A percentile compares a stretch with the other conserved stretches of the same genome.
phyloP scores from a whole-genome alignment of 768 basidiomycete species.

The Xerocomellus chrysenteron region DNA sequence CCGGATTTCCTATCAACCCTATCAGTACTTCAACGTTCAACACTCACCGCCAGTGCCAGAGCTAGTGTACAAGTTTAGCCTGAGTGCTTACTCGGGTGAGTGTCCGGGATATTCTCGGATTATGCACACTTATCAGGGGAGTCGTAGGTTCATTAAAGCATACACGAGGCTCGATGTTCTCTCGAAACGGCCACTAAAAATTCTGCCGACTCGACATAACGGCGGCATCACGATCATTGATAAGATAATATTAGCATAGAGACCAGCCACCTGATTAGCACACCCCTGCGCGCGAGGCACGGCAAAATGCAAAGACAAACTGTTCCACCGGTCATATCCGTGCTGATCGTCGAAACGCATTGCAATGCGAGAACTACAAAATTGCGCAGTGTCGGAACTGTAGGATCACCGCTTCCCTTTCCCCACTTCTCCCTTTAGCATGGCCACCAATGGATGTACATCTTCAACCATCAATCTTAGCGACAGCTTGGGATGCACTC shows the following conservation, averaged over 20 bases:
- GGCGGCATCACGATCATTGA: not conserved
- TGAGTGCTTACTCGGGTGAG: not conserved
- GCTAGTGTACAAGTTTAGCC: no score
- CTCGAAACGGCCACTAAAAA: not conserved
- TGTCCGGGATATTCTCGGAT: not conserved
- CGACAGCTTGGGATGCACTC: slow-evolving; percentile 25
- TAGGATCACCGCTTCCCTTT: not conserved
- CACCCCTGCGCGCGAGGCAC: no score
- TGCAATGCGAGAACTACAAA: slow-evolving; percentile 12
- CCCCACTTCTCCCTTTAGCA: not conserved
- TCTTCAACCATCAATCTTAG: slow-evolving; percentile 5
- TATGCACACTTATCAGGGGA: not conserved
- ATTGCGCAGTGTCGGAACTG: not conserved
- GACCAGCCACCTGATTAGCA: no score
- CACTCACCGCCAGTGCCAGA: no score
- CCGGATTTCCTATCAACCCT: no score
- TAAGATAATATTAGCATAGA: no score
- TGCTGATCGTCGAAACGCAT: slow-evolving; percentile 6
- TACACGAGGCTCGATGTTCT: not conserved
- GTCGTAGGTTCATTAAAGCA: not conserved
- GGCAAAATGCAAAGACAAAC: no score
- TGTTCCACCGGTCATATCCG: slow-evolving; percentile 1
- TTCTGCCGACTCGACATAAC: not conserved
- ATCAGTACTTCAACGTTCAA: no score
- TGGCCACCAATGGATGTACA: slow-evolving; percentile 10